phyloP scores from a whole-genome alignment of 345 rosid species.

The Viola odorata region DNA sequence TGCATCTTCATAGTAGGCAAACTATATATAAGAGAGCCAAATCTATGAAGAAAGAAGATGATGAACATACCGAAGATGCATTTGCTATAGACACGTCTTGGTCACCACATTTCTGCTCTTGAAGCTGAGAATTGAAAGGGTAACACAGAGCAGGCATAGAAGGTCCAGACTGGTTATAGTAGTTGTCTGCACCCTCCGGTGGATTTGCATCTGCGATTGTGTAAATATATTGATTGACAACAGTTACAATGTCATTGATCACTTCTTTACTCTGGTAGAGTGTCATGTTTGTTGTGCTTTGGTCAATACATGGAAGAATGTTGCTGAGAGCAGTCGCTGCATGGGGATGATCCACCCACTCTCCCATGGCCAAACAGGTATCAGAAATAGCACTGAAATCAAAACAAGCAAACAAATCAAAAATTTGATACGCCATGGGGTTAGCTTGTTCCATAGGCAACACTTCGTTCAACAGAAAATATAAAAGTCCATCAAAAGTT shows the following conservation, averaged over 20 bases:
- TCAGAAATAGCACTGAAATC: conserved; percentile 68
- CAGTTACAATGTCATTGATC: conserved; percentile 65
- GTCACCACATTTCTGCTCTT: conserved; percentile 53
- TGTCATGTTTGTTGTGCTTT: conserved; percentile 75
- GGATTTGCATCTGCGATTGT: conserved; percentile 76
- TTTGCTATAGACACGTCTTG: conserved; percentile 69
- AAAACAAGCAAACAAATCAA: background rate
- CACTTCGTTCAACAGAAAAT: background rate
- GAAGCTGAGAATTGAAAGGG: conserved; percentile 59
- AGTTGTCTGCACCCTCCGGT: conserved; percentile 36
- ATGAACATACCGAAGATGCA: conserved; percentile 63
- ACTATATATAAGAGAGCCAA: background rate
- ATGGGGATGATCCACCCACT: conserved; percentile 89
- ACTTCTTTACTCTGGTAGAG: conserved; percentile 90
- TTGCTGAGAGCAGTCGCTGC: conserved; percentile 83
- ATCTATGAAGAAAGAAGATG: background rate
- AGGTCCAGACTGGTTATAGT: conserved; percentile 88
- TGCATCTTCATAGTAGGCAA: background rate
- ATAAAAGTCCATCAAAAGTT: background rate
- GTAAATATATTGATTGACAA: conserved; percentile 75
- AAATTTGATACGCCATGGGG: background rate
- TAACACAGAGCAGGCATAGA: conserved; percentile 81
- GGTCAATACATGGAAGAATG: conserved; percentile 95
- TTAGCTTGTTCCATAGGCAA: background rate
- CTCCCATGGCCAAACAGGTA: conserved; percentile 86